Evolutionary conservation across 139 green algal species (phyloP), one percentile per base, ranked within the genome.

Genomic region (Chlamydomonas schloesseri): DNA sequence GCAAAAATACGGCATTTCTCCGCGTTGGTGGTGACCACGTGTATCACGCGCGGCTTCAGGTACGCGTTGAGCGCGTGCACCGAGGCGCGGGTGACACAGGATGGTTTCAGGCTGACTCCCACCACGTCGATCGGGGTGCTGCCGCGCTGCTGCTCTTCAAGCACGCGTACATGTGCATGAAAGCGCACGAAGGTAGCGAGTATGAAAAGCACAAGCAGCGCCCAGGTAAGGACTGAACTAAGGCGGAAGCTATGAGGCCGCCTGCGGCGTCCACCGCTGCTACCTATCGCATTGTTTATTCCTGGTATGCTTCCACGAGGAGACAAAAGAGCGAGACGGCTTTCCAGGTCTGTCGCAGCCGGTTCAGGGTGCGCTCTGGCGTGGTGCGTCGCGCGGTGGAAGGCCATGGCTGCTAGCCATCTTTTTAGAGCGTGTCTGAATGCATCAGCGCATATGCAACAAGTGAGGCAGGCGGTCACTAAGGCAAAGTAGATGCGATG

Each of bases 91-190:
- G 62, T 92, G 0, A 92, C 82, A 62, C 89, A 92, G 37, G 73
- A 89, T 13, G 89, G 89, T 70, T 92, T 92, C 15, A 92, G 69
- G 2, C 75, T 77, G 26, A 86, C 74, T 2, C 71, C 73, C 33
- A 88, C 83, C 2, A 88, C 72, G 55, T 88, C 83, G 26, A 88
- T 68, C 6, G 73, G 65, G 9, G n/a, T 8, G 20, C 23, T 18
- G 3, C 60, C 53, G 26, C 15, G 28, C 36, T 34, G 53, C 13
- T 46, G 8, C 2, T 31, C 20, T 2, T 71, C 46, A 53, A 62
- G 33, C 15, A 20, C 17, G 3, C 36, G 31, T 36, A 87, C 6
- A 67, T 58, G 71, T 28, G 50, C n/a, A 28, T 70, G 17, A 28
- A 87, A 75, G 26, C 53, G 26, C n/a, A 58, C 28, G 21, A 79